Base-by-base conservation (phyloP, 768 basidiomycete genomes). In the Cystofilobasidium ferigula region DNA sequence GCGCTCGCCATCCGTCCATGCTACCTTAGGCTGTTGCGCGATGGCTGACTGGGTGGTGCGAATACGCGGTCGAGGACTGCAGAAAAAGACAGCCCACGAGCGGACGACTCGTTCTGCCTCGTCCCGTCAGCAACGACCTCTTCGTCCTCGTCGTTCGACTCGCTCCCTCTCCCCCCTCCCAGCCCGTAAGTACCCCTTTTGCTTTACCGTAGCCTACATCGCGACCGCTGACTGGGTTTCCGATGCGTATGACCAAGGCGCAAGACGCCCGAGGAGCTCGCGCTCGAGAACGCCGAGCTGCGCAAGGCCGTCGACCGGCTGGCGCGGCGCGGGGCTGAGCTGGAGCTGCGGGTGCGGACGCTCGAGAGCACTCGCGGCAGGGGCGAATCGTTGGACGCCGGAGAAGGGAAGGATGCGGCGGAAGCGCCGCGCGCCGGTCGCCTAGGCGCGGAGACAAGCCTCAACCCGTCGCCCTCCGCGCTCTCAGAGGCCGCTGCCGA, bases 191-290 rank as follows among this genome's bases (percentile, higher is more conserved):
- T 51, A 24, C 34, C 57, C 12, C n/a, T 16, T 43, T 13, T 28
- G 9, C 9, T 60, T 24, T 18, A 4, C 12, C n/a, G 22, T 16
- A 3, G 9, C 20, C 3, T 57, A 32, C 24, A 34, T 36, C 24
- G 24, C 35, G 8, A 54, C 57, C 18, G 48, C 63, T 30, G 16
- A 30, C 18, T n/a, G 42, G 43, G 14, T 36, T 43, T 1, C 57
- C 43, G 4, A 8, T 20, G 4, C 13, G 30, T 22, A 6, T 42
- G 34, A 24, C 43, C 8, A 38, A 54, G 45, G 8, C n/a, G 8
- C 34, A 64, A 64, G 47, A 64, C 63, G 2, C 32, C 57, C 14
- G 63, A 64, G n/a, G 63, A 64, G 20, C 63, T 64, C 36, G 28
- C 42, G 13, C 57, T 64, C 30, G 63, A 64, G 47, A 64, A 64